Conservation (phyloP, 2,329 filamentous ascomycete species). For the Metarhizium sp. region DNA sequence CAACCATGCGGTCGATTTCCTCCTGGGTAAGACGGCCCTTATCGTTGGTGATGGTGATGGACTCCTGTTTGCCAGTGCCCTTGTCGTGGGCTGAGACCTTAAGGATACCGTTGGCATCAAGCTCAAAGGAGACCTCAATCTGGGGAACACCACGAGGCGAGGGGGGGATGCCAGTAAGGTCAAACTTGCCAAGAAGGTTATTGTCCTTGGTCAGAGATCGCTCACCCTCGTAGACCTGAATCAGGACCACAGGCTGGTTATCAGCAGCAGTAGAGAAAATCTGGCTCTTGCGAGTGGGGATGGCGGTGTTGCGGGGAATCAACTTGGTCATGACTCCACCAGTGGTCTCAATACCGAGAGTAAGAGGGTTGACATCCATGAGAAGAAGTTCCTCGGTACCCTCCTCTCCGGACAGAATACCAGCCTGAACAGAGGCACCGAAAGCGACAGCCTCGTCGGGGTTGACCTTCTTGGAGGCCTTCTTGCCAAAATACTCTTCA, state of each 20-base stretch:
- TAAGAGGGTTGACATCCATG: slow-evolving; percentile 95
- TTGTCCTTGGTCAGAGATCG: slow-evolving; percentile 92
- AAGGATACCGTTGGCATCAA: slow-evolving; percentile 97
- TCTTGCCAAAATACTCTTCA: slow-evolving; percentile 94
- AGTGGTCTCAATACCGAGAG: slow-evolving; percentile 94
- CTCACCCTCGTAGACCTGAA: slow-evolving; percentile 94
- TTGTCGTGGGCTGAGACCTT: slow-evolving; percentile 95
- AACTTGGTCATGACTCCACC: slow-evolving; percentile 97
- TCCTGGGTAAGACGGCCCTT: slow-evolving; percentile 95
- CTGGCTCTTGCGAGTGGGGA: slow-evolving; percentile 93
- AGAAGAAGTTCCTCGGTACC: slow-evolving; percentile 75
- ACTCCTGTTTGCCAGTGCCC: slow-evolving; percentile 94
- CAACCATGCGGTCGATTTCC: slow-evolving; percentile 98
- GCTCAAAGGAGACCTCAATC: slow-evolving; percentile 96
- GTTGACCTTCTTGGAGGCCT: slow-evolving; percentile 98
- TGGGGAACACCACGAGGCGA: slow-evolving; percentile 94
- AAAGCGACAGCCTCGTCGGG: slow-evolving; percentile 98
- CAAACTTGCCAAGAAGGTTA: slow-evolving; percentile 96
- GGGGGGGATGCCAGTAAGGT: slow-evolving; percentile 90
- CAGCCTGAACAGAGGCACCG: slow-evolving; percentile 93
- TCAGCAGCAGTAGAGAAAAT: slow-evolving; percentile 96
- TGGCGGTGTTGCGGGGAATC: slow-evolving; percentile 88
- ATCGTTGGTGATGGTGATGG: slow-evolving; percentile 98
- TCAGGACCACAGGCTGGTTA: slow-evolving; percentile 91
- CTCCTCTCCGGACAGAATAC: slow-evolving; percentile 84